Conservation (phyloP, 192 early-diverging fungal species). For the Mortierella antarctica region DNA sequence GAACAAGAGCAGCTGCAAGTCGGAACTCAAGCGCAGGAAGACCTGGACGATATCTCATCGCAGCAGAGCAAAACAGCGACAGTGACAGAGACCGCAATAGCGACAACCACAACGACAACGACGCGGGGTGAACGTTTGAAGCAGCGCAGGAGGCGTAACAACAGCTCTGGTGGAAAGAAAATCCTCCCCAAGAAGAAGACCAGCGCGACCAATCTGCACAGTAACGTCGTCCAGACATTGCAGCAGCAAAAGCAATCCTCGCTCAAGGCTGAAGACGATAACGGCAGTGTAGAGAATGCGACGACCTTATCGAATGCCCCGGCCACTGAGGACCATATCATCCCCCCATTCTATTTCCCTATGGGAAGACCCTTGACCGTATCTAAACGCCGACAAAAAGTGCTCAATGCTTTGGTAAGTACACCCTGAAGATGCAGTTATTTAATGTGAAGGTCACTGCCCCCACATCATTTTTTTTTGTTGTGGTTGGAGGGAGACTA, state of each 20-base stretch:
- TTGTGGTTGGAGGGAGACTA: background rate
- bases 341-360: constrained; percentile 48
- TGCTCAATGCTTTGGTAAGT: constrained; percentile 27
- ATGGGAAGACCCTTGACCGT: constrained; percentile 37
- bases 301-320: background rate
- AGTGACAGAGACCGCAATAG: background rate
- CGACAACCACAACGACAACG: background rate
- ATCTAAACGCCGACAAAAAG: constrained; percentile 25
- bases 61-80: background rate
- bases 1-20: background rate
- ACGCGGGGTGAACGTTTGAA: constrained; percentile 3
- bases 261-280: background rate
- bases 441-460: background rate
- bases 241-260: background rate
- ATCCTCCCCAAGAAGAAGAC: constrained; percentile 27
- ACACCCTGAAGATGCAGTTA: background rate
- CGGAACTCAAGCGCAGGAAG: too few species aligned
- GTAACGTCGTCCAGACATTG: constrained; percentile 22
- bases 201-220: constrained; percentile 20
- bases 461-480: background rate
- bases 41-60: too few species aligned
- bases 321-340: constrained; percentile 17
- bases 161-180: constrained; percentile 40
- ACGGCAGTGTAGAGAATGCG: background rate
- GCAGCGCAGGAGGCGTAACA: constrained; percentile 24